These are phyloP conservation scores for Cadophora luteo-olivacea DNA, from an alignment of 2,329 filamentous ascomycete genomes.

Conservation along the genomic window DNA sequence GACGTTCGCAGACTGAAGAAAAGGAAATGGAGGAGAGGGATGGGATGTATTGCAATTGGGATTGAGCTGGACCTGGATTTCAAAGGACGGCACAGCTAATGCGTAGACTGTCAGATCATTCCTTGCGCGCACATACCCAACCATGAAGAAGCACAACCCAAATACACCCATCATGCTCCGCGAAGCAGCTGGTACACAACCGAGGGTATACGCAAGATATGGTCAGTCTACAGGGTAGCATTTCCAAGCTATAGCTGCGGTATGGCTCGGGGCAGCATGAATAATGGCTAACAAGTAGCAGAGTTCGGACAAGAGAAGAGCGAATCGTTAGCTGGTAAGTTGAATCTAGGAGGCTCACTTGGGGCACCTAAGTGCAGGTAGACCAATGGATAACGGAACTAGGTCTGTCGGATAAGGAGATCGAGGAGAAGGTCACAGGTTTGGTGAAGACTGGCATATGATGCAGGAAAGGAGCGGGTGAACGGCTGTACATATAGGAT, in stretches of 20 bases:
- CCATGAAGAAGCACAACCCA: constrained; percentile 99
- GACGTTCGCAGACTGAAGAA: background rate
- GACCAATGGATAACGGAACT: constrained; percentile 20
- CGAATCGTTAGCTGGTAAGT: constrained; percentile 64
- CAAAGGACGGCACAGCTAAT: background rate
- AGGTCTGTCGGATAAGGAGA: constrained; percentile 74
- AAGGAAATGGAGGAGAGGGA: background rate
- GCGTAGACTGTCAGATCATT: constrained; percentile 69
- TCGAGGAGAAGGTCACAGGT: constrained; percentile 70
- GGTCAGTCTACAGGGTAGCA: constrained; percentile 59
- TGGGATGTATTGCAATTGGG: background rate
- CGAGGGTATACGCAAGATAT: constrained; percentile 91
- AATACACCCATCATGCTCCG: constrained; percentile 92
- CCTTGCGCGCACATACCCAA: constrained; percentile 88
- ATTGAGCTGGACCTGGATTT: background rate
- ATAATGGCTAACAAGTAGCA: constrained; percentile 43
- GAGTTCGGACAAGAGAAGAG: constrained; percentile 73
- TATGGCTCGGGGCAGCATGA: constrained; percentile 4
- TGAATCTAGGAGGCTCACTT: background rate
- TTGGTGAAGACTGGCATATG: constrained; percentile 58
- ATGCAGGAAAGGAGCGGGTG: background rate
- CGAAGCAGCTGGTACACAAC: constrained; percentile 84
- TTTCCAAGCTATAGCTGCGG: background rate
- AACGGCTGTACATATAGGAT: constrained; percentile 19
- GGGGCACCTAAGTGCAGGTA: background rate